These are phyloP conservation scores for Candida alai DNA, from an alignment of 805 yeast genomes.

Conservation along the genomic window DNA sequence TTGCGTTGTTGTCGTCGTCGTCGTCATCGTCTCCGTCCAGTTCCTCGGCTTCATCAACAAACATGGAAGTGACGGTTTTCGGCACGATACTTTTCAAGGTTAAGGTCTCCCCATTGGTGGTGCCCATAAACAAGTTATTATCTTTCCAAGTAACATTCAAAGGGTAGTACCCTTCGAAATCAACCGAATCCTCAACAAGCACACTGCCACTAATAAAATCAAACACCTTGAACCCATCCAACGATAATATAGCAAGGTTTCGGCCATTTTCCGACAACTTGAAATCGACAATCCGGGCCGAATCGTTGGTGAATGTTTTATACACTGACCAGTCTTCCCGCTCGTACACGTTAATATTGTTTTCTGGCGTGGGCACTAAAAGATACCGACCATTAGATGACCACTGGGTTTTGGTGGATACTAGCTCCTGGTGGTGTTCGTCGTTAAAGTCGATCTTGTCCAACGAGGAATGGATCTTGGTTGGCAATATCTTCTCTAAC, in stretches of 20 bases:
- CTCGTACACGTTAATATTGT: constrained; percentile 41
- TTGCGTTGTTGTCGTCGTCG: constrained; percentile 7
- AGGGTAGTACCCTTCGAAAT: constrained; percentile 25
- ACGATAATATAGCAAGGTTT: constrained; percentile 6
- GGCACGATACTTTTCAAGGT: constrained; percentile 17
- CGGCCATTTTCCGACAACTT: constrained; percentile 2
- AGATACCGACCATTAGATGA: constrained; percentile 63
- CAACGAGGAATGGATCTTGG: constrained; percentile 29
- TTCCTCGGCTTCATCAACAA: constrained; percentile 16
- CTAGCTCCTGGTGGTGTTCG: constrained; percentile 43
- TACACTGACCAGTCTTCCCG: constrained; percentile 28
- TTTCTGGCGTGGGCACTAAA: constrained; percentile 51
- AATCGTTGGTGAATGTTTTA: constrained; percentile 3
- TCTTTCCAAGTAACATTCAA: constrained; percentile 27
- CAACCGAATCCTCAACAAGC: constrained; percentile 14
- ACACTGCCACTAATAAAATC: constrained; percentile 36
- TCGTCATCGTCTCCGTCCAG: constrained; percentile 54
- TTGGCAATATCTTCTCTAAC: constrained; percentile 38
- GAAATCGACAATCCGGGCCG: constrained; percentile 11
- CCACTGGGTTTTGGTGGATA: constrained; percentile 64
- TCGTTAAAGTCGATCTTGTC: constrained; percentile 34
- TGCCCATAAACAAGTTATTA: constrained; percentile 36
- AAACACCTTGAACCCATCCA: constrained; percentile 43
- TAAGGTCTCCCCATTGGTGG: constrained; percentile 38
- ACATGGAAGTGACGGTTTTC: constrained; percentile 32